Conservation (phyloP, 2,329 filamentous ascomycete species). For the Sporothrix variecibatus region DNA sequence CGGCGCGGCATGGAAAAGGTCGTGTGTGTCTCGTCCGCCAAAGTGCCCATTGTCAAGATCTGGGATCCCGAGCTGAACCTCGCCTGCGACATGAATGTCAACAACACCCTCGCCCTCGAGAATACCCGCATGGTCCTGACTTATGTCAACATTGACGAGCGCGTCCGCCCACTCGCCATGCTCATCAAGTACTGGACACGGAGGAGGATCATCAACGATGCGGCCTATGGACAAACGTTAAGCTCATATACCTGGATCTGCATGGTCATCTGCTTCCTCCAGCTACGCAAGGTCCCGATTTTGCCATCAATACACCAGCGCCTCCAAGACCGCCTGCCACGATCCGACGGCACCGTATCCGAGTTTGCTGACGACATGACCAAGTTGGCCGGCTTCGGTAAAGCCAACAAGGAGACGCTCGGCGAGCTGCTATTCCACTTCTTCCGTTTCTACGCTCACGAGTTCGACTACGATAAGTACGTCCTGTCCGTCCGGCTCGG, state of each 20-base stretch:
- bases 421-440: slow-evolving; percentile 92
- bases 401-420: slow-evolving; percentile 76
- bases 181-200: slow-evolving; percentile 98
- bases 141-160: slow-evolving; percentile 89
- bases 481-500: slow-evolving; percentile 86
- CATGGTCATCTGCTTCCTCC: slow-evolving; percentile 93
- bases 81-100: slow-evolving; percentile 98
- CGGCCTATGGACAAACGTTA: slow-evolving; percentile 87
- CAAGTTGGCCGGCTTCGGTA: slow-evolving; percentile 71
- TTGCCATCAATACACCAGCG: slow-evolving; percentile 82
- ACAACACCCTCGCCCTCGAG: slow-evolving; percentile 91
- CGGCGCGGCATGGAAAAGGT: slow-evolving; percentile 94
- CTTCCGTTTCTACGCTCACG: slow-evolving; percentile 91
- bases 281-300: slow-evolving; percentile 80
- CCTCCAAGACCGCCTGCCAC: slow-evolving; percentile 60
- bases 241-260: slow-evolving; percentile 99
- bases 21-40: slow-evolving; percentile 89
- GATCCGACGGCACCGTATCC: slow-evolving; percentile 66
- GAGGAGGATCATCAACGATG: slow-evolving; percentile 89
- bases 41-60: slow-evolving; percentile 97
- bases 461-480: slow-evolving; percentile 83
- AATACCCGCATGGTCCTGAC: slow-evolving; percentile 98
- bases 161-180: slow-evolving; percentile 91
- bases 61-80: slow-evolving; percentile 93
- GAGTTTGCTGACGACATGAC: slow-evolving; percentile 86